Percentiles rank a stretch among this genome's conserved stretches.
Evolutionary conservation across 1,139 yeast species (phyloP).

Genomic region (Pichia sp.): DNA sequence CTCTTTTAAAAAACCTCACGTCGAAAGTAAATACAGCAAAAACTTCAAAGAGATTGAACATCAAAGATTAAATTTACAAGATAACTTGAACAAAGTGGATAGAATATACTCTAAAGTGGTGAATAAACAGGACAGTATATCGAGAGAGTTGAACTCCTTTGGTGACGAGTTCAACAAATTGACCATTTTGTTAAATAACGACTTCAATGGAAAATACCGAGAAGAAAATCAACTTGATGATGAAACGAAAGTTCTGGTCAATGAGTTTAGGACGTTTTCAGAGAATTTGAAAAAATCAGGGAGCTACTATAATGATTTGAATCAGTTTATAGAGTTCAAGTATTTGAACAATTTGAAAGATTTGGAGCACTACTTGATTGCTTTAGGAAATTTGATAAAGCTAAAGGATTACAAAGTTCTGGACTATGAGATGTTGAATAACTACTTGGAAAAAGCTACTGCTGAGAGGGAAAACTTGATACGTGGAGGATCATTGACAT

Average conservation of each 20-base stretch:
- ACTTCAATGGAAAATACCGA: conserved; percentile 29
- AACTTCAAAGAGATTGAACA: conserved; percentile 84
- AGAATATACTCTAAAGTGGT: conserved; percentile 70
- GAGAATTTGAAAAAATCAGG: conserved; percentile 49
- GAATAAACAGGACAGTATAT: conserved; percentile 67
- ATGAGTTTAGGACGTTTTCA: conserved; percentile 50
- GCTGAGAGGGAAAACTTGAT: conserved; percentile 59
- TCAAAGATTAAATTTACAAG: conserved; percentile 77
- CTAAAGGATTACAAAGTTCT: conserved; percentile 87
- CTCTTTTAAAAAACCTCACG: conserved; percentile 67
- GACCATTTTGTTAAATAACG: conserved; percentile 44
- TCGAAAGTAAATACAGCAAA: conserved; percentile 65
- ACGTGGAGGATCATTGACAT: conserved; percentile 42
- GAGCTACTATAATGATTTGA: conserved; percentile 42
- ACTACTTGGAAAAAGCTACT: conserved; percentile 67
- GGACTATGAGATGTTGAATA: conserved; percentile 82
- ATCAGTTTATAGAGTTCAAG: conserved; percentile 71
- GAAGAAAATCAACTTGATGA: conserved; percentile 18
- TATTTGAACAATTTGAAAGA: conserved; percentile 81
- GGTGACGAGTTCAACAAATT: conserved; percentile 66
- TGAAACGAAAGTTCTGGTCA: conserved; percentile 31
- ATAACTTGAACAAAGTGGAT: conserved; percentile 74
- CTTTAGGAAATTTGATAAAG: conserved; percentile 71
- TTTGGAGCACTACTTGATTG: conserved; percentile 76
- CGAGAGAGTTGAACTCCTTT: conserved; percentile 68